Evolutionary conservation across 257 asterid genomes (phyloP).

Genomic region (Scutellaria baicalensis): DNA sequence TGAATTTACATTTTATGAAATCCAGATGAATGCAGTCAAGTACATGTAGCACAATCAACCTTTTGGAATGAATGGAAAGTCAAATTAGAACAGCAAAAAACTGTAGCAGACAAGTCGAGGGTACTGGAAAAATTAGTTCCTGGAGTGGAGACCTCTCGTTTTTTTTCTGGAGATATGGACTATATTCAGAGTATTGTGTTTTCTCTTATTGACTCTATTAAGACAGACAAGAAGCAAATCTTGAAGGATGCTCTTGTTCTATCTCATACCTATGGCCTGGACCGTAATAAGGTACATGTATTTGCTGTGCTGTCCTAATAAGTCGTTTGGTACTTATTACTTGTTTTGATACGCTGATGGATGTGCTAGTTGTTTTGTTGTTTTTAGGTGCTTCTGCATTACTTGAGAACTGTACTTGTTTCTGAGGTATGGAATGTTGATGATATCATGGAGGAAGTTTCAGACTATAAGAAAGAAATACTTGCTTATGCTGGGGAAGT

Average conservation of each 20-base stretch:
- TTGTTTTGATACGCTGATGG: constrained; percentile 8
- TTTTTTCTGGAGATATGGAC: constrained; percentile 75
- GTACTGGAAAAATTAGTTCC: constrained; percentile 84
- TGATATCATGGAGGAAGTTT: constrained; percentile 58
- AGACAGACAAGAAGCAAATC: constrained; percentile 64
- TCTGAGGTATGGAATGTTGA: constrained; percentile 71
- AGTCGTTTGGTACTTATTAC: background rate
- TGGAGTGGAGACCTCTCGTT: constrained; percentile 78
- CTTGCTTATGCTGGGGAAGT: constrained; percentile 56
- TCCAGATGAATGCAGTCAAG: constrained; percentile 67
- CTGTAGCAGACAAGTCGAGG: constrained; percentile 76
- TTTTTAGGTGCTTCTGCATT: constrained; percentile 74
- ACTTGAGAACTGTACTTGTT: constrained; percentile 59
- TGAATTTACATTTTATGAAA: constrained; percentile 15
- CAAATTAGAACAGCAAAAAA: constrained; percentile 88
- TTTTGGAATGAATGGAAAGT: constrained; percentile 98
- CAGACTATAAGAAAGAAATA: constrained; percentile 50
- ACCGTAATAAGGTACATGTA: constrained; percentile 54
- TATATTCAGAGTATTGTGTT: constrained; percentile 62
- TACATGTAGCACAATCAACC: constrained; percentile 84
- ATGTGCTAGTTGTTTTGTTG: constrained; percentile 2
- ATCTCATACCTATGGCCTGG: constrained; percentile 66
- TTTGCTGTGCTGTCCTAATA: constrained; percentile 6
- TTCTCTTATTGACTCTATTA: constrained; percentile 68
- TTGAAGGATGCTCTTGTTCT: constrained; percentile 56